Percentiles rank a stretch among this genome's conserved stretches.
Evolutionary conservation across 305 asterid species (phyloP).

Genomic region (Fraxinus albicans): DNA sequence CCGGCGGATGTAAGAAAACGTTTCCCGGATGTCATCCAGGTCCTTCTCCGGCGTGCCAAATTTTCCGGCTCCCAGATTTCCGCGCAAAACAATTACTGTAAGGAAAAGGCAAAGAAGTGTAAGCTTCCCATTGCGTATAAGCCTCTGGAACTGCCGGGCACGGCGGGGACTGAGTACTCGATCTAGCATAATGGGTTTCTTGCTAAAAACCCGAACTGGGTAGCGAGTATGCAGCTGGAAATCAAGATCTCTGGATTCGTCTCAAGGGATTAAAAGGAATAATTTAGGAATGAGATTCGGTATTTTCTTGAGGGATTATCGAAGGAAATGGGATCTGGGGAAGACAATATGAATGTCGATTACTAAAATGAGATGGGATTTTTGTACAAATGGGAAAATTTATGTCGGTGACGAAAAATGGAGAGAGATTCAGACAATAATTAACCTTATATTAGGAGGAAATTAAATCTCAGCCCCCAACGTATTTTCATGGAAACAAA

Average conservation of each 20-base stretch:
- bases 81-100: constrained; percentile 46
- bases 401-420: neutral
- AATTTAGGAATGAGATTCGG: neutral
- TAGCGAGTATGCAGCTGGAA: neutral
- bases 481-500: neutral
- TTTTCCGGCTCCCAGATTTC: constrained; percentile 53
- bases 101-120: constrained; percentile 48
- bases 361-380: neutral
- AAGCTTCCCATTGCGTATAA: constrained; percentile 43
- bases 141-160: constrained; percentile 35
- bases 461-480: neutral
- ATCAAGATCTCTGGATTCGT: neutral
- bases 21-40: constrained; percentile 49
- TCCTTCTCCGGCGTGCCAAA: constrained; percentile 63
- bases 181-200: constrained; percentile 32
- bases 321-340: neutral
- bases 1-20: constrained; percentile 43
- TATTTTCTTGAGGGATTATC: neutral
- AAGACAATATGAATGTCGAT: neutral
- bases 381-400: neutral
- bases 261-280: neutral
- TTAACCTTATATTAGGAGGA: neutral
- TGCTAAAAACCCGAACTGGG: neutral
- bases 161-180: constrained; percentile 36
- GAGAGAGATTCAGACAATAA: neutral